Evolutionary conservation across 1,139 yeast species (phyloP).

Genomic region (Citeromyces hawaiiensis): DNA sequence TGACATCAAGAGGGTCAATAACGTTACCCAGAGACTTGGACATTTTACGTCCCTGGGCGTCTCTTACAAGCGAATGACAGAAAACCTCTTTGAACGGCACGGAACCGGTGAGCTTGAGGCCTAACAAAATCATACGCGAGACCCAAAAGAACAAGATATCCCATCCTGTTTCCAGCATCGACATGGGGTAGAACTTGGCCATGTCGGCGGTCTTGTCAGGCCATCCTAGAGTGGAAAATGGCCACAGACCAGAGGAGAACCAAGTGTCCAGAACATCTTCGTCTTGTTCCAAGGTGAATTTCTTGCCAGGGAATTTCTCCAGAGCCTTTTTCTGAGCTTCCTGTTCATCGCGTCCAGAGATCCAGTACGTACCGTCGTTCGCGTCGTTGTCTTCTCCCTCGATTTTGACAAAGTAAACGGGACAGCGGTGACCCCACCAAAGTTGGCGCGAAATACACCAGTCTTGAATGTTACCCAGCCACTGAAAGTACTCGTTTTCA

Average conservation of each 20-base stretch:
- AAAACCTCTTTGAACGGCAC: conserved; percentile 93
- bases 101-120: conserved; percentile 79
- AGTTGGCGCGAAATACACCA: conserved; percentile 99
- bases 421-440: conserved; percentile 99
- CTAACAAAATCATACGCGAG: conserved; percentile 87
- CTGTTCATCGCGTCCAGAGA: conserved; percentile 70
- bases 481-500: conserved; percentile 85
- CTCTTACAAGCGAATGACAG: conserved; percentile 97
- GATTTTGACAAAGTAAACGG: conserved; percentile 76
- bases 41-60: conserved; percentile 98
- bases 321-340: conserved; percentile 82
- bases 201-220: conserved; percentile 67
- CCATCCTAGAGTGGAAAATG: conserved; percentile 94
- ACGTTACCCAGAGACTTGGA: conserved; percentile 96
- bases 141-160: conserved; percentile 99
- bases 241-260: conserved; percentile 99
- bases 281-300: conserved; percentile 78
- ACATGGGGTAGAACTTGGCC: conserved; percentile 75
- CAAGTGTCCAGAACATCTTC: conserved; percentile 98
- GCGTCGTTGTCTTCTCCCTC: conserved; percentile 58
- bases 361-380: conserved; percentile 70
- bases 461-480: conserved; percentile 95
- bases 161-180: conserved; percentile 97
- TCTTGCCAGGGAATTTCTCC: conserved; percentile 54
- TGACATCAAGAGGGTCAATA: conserved; percentile 89